Evolutionary conservation across 2,329 filamentous ascomycete genomes (phyloP).

Genomic region (Aspergillus sojae): DNA sequence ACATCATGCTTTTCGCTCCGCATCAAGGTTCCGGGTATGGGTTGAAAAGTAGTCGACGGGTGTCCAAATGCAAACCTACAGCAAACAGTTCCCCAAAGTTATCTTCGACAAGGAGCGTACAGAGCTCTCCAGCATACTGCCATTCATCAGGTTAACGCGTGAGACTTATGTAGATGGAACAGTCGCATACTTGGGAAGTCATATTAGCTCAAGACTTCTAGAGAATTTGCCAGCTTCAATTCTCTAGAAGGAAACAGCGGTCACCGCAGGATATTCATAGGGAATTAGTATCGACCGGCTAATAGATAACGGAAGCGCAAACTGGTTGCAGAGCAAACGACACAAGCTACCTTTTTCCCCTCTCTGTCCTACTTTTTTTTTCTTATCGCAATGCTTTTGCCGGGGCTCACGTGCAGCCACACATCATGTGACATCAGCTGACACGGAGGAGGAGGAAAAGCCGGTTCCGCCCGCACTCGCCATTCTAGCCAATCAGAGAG

Average conservation of each 20-base stretch:
- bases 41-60: background rate
- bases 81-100: conserved; percentile 88
- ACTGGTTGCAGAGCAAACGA: background rate
- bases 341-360: background rate
- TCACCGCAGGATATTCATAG: conserved; percentile 60
- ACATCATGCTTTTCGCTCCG: background rate
- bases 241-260: conserved; percentile 71
- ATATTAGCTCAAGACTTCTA: conserved; percentile 60
- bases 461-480: conserved; percentile 45
- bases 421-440: conserved; percentile 29
- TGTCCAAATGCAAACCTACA: conserved; percentile 59
- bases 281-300: conserved; percentile 13
- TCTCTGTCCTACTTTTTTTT: conserved; percentile 12
- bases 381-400: conserved; percentile 9
- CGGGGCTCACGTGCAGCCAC: conserved; percentile 20
- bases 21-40: background rate
- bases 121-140: conserved; percentile 80
- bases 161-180: conserved; percentile 26
- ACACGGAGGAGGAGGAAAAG: conserved; percentile 25
- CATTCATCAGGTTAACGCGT: conserved; percentile 28
- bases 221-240: conserved; percentile 70
- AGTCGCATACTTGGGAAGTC: conserved; percentile 58
- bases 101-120: conserved; percentile 84
- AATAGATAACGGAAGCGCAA: background rate
- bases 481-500: conserved; percentile 42